Base-by-base conservation (phyloP, 352 stramenopile species). In the Phytophthora rubi region DNA sequence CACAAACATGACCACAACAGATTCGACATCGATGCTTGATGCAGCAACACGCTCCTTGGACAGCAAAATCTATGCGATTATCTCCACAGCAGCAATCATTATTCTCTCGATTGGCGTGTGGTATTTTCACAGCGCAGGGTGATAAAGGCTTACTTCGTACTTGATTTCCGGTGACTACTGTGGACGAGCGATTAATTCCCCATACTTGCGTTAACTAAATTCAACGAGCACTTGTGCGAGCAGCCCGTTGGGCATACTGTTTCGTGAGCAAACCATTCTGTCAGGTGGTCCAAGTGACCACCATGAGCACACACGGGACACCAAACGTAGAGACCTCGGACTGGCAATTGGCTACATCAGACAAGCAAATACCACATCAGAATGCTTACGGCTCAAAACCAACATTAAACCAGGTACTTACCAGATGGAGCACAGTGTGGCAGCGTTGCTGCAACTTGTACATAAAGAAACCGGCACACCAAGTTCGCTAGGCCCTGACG, bases 271-370 rank as follows among this genome's bases (percentile, higher is more conserved):
- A 95, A 96, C 88, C 89, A 96, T 33, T 94, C 86, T 2, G 83
- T 77, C 30, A 96, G 67, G 76, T 95, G 88, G 23, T 96, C 77
- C 18, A 98, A 62, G 59, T 98, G 92, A 13, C 92, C 92, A 16
- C 90, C 91, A 62, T 98, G 92, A 2, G 90, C 92, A 64, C 92
- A 98, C n/a, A 95, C 91, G 12, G 92, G 90, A 57, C 92, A 98
- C 92, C 92, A 98, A 4, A 97, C 91, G 58, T 95, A 98, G 5
- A 98, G 62, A 51, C 92, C 91, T 30, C 89, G 87, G 26, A 97
- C 92, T 44, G 90, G 88, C 4, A 94, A 59, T 85, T 97, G 84
- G 57, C 89, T 97, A 73, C 28, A 68, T 37, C 57, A 51, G 7
- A 65, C 18, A 59, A 57, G 53, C 26, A 68, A 39, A n/a, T 1